Conservation (phyloP, 805 yeast genomes). For the Alloascoidea africana region DNA sequence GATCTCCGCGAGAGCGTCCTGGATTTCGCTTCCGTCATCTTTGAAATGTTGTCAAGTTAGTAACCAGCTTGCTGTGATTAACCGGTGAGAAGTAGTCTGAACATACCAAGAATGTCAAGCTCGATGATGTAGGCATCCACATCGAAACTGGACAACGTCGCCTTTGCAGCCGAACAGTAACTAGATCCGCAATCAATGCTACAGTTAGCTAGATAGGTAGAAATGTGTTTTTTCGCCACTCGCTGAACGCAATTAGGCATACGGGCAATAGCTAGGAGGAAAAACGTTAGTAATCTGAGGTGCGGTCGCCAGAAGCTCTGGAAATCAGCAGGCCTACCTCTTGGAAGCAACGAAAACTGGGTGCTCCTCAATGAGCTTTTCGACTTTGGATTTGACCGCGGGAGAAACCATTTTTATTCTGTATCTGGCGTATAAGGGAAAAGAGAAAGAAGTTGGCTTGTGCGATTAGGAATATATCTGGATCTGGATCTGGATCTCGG, state of each 20-base stretch:
- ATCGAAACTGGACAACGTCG: constrained; percentile 21
- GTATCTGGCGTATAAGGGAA: too few species aligned
- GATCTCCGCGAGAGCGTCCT: constrained; percentile 57
- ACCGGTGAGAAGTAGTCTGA: too few species aligned
- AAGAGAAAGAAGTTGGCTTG: too few species aligned
- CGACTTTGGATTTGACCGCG: neutral
- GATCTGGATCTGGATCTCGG: too few species aligned
- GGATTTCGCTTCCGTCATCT: constrained; percentile 70
- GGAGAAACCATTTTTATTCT: neutral
- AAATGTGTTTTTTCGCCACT: too few species aligned
- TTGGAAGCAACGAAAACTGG: constrained; percentile 73
- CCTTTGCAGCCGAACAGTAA: constrained; percentile 29
- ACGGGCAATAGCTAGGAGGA: constrained; percentile 9
- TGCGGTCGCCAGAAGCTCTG: too few species aligned
- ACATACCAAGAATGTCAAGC: constrained; percentile 23
- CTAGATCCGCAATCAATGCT: too few species aligned
- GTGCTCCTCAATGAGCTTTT: constrained; percentile 45
- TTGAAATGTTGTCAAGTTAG: neutral
- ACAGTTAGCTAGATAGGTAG: too few species aligned
- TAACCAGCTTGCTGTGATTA: too few species aligned
- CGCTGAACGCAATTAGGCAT: too few species aligned
- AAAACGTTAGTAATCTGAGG: constrained; percentile 38
- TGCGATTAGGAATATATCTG: too few species aligned
- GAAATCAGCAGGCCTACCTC: too few species aligned
- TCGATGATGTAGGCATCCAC: constrained; percentile 39